Base-by-base conservation (phyloP, 2,329 filamentous ascomycete species). In the Karstenula rhodostoma region DNA sequence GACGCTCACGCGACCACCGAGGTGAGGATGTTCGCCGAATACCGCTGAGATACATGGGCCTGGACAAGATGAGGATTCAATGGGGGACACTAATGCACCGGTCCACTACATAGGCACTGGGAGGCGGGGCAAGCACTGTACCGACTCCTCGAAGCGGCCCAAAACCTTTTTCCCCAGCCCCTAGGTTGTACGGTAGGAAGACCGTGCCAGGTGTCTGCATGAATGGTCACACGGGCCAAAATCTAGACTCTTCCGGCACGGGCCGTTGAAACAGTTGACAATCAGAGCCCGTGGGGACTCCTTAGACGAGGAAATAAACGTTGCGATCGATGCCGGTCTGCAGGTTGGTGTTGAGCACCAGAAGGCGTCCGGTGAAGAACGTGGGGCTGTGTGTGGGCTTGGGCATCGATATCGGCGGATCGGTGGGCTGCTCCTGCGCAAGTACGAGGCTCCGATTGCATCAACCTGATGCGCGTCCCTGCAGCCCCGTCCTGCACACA, bases 381-480 rank as follows among this genome's bases (percentile, higher is more conserved):
- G 7, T 5, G 43, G 22, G 22, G 22, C 23, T 15, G 22, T 25
- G 13, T 15, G 3, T 15, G 25, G 22, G 13, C 9, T 50, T 29
- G 10, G 47, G 29, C 29, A 12, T 50, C 29, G 8, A 25, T 12
- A 22, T 50, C 12, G 47, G 29, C 32, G 32, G 29, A 25, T 35
- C 27, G 4, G 8, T 8, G 29, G 32, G 19, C 8, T 17, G n/a
- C 19, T 29, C 33, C 4, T 29, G 27, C 27, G 27, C 27, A 8
- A 29, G 27, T 29, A 29, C 27, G 27, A 29, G 27, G 27, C 4
- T 50, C 27, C n/a, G n/a, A 29, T 9, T 22, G 22, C 19, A 3
- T 51, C 12, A 40, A 27, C 35, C 32, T 42, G 49, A 42, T 19
- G 51, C 37, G 37, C 51, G 51, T 43, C 51, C 48, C 49, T 52